Percentiles rank a stretch among this genome's conserved stretches.
Conservation (phyloP, 257 asterid genomes). For the Marsdenia floribunda region DNA sequence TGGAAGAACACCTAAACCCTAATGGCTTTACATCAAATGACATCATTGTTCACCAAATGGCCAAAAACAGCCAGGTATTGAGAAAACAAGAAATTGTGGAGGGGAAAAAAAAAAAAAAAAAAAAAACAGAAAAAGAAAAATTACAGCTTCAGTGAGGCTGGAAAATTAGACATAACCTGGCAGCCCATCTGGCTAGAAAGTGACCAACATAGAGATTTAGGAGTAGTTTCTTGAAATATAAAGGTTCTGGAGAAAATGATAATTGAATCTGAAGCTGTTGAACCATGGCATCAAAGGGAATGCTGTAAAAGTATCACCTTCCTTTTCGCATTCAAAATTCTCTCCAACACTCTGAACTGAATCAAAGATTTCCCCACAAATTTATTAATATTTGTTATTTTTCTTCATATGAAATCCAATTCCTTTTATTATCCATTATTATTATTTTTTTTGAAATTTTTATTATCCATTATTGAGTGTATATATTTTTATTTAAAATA, state of each 20-base stretch:
- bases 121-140: not conserved
- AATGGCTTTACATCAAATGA: not conserved
- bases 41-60: not conserved
- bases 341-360: too few species aligned
- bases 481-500: too few species aligned
- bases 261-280: not conserved
- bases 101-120: too few species aligned
- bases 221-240: conserved; percentile 16
- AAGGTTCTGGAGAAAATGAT: not conserved
- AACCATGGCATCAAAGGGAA: not conserved
- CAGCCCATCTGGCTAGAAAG: conserved; percentile 95
- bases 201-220: conserved; percentile 66
- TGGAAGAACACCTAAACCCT: not conserved
- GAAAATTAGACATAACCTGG: conserved; percentile 51
- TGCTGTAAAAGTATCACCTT: not conserved
- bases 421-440: too few species aligned
- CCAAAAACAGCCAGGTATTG: not conserved
- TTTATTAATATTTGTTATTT: too few species aligned
- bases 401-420: too few species aligned
- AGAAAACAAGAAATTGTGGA: not conserved
- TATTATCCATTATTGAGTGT: too few species aligned
- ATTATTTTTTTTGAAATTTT: too few species aligned
- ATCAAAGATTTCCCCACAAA: too few species aligned
- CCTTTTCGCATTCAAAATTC: too few species aligned
- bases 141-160: not conserved